These are phyloP conservation scores for Prunus davidiana DNA, from an alignment of 306 rosid species.

Conservation along the genomic window DNA sequence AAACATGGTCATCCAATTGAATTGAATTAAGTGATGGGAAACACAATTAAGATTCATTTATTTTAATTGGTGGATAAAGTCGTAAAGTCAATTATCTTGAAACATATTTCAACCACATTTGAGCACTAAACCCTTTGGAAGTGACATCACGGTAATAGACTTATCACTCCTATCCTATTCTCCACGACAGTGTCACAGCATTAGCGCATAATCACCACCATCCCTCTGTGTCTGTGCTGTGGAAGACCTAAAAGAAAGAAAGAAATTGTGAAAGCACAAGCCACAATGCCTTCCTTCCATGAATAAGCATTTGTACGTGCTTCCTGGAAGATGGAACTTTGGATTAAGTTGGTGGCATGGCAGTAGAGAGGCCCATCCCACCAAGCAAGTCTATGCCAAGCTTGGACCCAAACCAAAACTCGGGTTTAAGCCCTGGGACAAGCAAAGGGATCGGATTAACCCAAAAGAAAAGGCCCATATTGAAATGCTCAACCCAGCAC, in stretches of 20 bases:
- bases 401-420: not conserved
- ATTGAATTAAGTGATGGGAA: constrained; percentile 11
- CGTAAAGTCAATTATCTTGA: not conserved
- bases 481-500: too few relatives aligned
- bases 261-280: not conserved
- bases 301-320: not conserved
- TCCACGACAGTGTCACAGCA: not conserved
- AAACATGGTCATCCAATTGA: not conserved
- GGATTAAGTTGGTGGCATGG: not conserved
- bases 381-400: not conserved
- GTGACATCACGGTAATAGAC: constrained; percentile 5
- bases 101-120: constrained; percentile 3
- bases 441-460: not conserved
- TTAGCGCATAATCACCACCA: not conserved
- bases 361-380: not conserved
- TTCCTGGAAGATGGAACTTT: too few relatives aligned
- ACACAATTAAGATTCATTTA: not conserved
- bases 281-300: not conserved
- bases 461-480: too few relatives aligned
- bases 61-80: not conserved
- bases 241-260: not conserved
- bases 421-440: not conserved
- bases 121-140: constrained; percentile 12
- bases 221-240: not conserved
- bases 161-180: not conserved